A percentile compares a stretch with the other conserved stretches of the same genome.
phyloP scores from a whole-genome alignment of 176 grass and related monocot genomes.

The Oryza brachyantha region DNA sequence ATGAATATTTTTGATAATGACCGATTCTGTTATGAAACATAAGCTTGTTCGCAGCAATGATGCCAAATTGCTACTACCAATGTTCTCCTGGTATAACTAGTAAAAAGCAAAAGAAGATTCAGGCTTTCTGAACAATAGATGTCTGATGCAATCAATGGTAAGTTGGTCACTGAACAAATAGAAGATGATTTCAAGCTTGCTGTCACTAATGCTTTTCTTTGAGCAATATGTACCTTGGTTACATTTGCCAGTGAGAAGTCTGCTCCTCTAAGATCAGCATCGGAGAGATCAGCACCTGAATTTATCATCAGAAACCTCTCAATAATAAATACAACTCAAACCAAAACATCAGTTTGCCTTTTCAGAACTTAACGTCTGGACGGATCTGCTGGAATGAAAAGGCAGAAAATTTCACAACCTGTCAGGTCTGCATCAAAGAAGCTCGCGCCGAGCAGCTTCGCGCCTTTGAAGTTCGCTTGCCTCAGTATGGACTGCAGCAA shows the following conservation, averaged over 20 bases:
- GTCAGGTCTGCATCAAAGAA: constrained; percentile 93
- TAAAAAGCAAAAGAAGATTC: not conserved
- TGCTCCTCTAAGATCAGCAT: constrained; percentile 54
- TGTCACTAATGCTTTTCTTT: not conserved
- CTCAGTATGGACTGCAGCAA: constrained; percentile 67
- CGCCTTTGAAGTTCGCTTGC: constrained; percentile 83
- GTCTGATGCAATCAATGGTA: not conserved
- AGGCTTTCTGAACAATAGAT: not conserved
- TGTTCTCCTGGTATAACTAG: not conserved
- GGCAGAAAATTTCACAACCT: constrained; percentile 24
- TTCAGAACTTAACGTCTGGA: not conserved
- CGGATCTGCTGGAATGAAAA: not conserved
- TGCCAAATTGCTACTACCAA: not conserved
- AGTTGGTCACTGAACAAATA: not conserved
- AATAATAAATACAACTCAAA: not conserved
- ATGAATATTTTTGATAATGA: not conserved
- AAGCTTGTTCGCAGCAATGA: not conserved
- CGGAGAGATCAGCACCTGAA: constrained; percentile 78
- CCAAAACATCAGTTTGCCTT: not conserved
- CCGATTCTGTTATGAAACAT: not conserved
- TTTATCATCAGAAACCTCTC: not conserved
- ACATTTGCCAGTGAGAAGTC: constrained; percentile 83
- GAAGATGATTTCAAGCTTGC: not conserved
- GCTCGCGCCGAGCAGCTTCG: constrained; percentile 72
- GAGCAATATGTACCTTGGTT: constrained; percentile 49